Evolutionary conservation across 345 rosid species (phyloP).

Genomic region (Xanthoceras sorbifolium): DNA sequence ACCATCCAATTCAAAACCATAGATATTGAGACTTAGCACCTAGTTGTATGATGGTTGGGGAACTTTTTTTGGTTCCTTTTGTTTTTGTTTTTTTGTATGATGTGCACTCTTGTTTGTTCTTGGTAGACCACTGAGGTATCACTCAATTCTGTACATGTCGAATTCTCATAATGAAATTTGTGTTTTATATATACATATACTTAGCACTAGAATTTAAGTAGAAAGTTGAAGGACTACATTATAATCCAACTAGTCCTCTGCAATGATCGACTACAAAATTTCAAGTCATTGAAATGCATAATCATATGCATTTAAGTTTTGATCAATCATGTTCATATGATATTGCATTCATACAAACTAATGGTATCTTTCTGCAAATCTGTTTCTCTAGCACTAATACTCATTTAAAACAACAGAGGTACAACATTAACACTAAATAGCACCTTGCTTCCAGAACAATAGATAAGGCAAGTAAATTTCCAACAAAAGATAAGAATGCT

Average conservation of each 20-base stretch:
- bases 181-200: background rate
- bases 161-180: background rate
- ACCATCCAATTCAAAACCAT: background rate
- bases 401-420: constrained; percentile 3
- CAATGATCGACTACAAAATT: background rate
- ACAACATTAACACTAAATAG: background rate
- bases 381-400: background rate
- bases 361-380: background rate
- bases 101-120: background rate
- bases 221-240: background rate
- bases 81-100: too few species aligned
- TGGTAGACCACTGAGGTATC: background rate
- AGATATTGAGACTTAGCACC: background rate
- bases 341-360: background rate
- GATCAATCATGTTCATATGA: background rate
- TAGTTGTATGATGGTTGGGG: background rate
- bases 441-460: background rate
- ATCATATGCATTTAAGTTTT: background rate
- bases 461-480: background rate
- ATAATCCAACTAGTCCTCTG: background rate
- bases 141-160: background rate
- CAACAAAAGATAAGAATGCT: background rate
- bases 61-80: background rate
- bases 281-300: background rate
- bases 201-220: background rate